Conservation (phyloP, 768 basidiomycete species). For the Amyloporia xantha region DNA sequence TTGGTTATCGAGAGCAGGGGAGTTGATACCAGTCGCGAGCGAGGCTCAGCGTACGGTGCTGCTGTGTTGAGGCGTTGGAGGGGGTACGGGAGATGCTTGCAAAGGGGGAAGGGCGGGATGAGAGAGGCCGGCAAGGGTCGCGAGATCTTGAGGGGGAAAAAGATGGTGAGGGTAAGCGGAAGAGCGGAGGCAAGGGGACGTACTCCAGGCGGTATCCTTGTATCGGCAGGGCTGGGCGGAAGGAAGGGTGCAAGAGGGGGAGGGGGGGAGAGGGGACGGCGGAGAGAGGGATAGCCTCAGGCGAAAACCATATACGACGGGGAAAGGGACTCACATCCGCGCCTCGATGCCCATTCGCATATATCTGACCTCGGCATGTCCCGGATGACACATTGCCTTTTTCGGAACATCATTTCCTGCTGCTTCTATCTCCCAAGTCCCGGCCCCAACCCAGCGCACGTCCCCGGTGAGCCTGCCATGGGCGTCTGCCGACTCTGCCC, state of each 20-base stretch:
- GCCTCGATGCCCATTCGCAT: background rate
- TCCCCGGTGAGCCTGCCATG: background rate
- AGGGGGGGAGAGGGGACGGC: conserved; percentile 19
- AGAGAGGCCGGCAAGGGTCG: conserved; percentile 89
- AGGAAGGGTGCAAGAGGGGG: conserved; percentile 24
- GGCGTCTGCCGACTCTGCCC: background rate
- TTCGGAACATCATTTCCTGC: conserved; percentile 2
- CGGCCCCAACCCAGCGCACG: background rate
- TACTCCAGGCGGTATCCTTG: conserved; percentile 51
- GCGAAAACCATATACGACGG: conserved; percentile 15
- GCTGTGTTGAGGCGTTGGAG: conserved; percentile 25
- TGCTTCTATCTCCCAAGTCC: conserved; percentile 2
- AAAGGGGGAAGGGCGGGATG: conserved; percentile 34
- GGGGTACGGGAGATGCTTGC: conserved; percentile 19
- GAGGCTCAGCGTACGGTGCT: conserved; percentile 40
- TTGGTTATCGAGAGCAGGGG: conserved; percentile 1
- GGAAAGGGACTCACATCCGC: background rate
- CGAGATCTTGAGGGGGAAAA: conserved; percentile 53
- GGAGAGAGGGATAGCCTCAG: conserved; percentile 11
- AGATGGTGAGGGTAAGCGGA: conserved; percentile 7
- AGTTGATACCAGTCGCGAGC: conserved; percentile 25
- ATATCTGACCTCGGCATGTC: conserved; percentile 12
- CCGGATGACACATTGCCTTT: conserved; percentile 6
- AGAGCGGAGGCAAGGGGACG: conserved; percentile 9
- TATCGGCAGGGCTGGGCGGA: conserved; percentile 41